phyloP scores from a whole-genome alignment of 805 yeast species.

The Kodamaea lidongshanica region DNA sequence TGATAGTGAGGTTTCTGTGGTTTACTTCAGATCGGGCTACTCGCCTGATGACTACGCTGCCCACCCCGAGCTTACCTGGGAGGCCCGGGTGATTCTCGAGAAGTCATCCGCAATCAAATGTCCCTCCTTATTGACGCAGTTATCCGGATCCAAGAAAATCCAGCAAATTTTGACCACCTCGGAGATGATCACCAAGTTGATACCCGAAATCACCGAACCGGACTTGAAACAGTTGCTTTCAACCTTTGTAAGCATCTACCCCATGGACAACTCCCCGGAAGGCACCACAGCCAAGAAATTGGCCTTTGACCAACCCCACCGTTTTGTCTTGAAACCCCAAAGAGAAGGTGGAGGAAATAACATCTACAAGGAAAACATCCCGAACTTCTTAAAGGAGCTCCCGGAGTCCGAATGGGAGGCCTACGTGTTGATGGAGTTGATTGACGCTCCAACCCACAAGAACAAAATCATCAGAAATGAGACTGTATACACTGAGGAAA shows the following conservation, averaged over 20 bases:
- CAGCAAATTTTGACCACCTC: constrained; percentile 79
- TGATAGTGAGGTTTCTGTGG: constrained; percentile 74
- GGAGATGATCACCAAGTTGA: constrained; percentile 41
- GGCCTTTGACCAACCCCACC: constrained; percentile 62
- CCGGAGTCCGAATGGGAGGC: constrained; percentile 78
- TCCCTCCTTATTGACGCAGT: constrained; percentile 82
- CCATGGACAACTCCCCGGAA: constrained; percentile 64
- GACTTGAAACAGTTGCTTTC: constrained; percentile 33
- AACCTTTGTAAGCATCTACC: constrained; percentile 84
- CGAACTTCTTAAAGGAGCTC: constrained; percentile 54
- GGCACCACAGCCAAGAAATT: constrained; percentile 60
- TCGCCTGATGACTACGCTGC: constrained; percentile 71
- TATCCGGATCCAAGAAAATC: constrained; percentile 88
- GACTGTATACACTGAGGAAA: constrained; percentile 58
- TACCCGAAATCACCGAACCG: constrained; percentile 25
- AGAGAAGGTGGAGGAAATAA: constrained; percentile 99
- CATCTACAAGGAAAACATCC: constrained; percentile 81
- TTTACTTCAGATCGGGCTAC: constrained; percentile 87
- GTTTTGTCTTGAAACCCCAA: constrained; percentile 89
- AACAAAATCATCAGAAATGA: constrained; percentile 71
- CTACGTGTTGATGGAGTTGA: constrained; percentile 89
- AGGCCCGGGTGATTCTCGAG: constrained; percentile 66
- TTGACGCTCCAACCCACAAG: constrained; percentile 62
- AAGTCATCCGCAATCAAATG: constrained; percentile 78
- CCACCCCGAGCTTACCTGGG: constrained; percentile 61